Evolutionary conservation across 2,329 filamentous ascomycete genomes (phyloP), one percentile per base, ranked within the genome.

Genomic region (Beauveria sp.): DNA sequence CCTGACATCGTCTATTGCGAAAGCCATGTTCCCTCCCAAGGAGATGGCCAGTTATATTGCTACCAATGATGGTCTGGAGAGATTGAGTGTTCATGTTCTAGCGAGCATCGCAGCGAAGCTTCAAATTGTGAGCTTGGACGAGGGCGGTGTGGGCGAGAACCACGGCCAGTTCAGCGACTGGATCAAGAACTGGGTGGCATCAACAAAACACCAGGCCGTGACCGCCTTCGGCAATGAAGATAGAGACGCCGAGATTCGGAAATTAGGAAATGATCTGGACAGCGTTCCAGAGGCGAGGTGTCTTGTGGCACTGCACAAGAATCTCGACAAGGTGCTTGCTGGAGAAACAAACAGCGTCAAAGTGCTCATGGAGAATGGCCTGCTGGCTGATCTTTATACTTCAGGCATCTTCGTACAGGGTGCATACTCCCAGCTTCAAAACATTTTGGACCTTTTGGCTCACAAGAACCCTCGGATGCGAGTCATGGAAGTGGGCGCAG

Each of bases 401-500:
- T 18, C 53, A 8, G 53, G 53, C 9, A 14, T 55, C 18, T 18
- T 16, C 12, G 18, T 55, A 8, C n/a, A 9, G 6, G 16, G 16
- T 8, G 40, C 53, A 10, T 34, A 55, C 12, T 16, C 24, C 3
- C 53, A 55, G 53, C 24, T 55, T 20, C 40, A 30, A 14, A 9
- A 7, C 5, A 4, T 55, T 22, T 2, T 55, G 2, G 53, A 55
- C 30, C 14, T 18, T 12, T 24, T 55, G 5, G 53, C 30, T n/a
- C 46, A 62, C 41, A 41, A n/a, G 5, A 58, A 62, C 18, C 60
- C 60, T 3, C 51, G 40, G 5, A 22, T 18, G 3, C 18, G 40
- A 1, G 37, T 78, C 26, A 58, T 79, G 2, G 62, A 65, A 16
- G 65, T 75, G 3, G 75, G 76, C 47, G 75, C 72, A n/a, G 76